These are phyloP conservation scores for Wallacemonas sp. DNA, from an alignment of 208 protist species.

Conservation along the genomic window DNA sequence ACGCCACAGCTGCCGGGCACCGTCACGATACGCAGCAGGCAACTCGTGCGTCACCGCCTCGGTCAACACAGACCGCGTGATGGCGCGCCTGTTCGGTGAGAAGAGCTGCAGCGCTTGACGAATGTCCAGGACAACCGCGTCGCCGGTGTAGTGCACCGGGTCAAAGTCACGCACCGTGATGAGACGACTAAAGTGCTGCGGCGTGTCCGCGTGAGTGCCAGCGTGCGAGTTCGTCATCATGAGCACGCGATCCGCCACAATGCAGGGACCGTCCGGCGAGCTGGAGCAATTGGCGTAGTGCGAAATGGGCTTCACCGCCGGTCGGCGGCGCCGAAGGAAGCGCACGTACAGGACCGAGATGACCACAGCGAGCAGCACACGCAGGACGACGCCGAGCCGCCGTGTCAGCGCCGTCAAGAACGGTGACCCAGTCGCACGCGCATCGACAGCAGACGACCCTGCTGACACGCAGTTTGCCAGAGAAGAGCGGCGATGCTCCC, in stretches of 20 bases:
- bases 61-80: constrained; percentile 42
- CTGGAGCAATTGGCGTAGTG: constrained; percentile 47
- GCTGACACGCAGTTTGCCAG: too few relatives aligned
- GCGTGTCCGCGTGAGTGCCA: constrained; percentile 75
- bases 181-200: constrained; percentile 51
- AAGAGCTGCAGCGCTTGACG: constrained; percentile 23
- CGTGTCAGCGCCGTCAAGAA: neutral
- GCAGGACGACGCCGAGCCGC: neutral
- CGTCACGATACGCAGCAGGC: constrained; percentile 10
- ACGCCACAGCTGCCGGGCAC: constrained; percentile 35
- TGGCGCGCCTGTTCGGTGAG: constrained; percentile 20
- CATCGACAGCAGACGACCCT: too few relatives aligned
- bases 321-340: constrained; percentile 35
- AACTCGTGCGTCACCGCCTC: constrained; percentile 29
- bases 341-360: constrained; percentile 22
- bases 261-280: constrained; percentile 36
- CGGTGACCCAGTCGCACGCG: too few relatives aligned
- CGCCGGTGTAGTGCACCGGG: constrained; percentile 69
- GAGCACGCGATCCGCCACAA: constrained; percentile 52
- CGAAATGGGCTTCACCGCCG: constrained; percentile 24
- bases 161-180: constrained; percentile 40
- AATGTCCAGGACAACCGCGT: constrained; percentile 58
- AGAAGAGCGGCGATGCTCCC: neutral
- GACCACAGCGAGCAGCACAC: neutral
- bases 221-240: constrained; percentile 72